Evolutionary conservation across 2,329 filamentous ascomycete genomes (phyloP).

Genomic region (Penicillium concentricum): DNA sequence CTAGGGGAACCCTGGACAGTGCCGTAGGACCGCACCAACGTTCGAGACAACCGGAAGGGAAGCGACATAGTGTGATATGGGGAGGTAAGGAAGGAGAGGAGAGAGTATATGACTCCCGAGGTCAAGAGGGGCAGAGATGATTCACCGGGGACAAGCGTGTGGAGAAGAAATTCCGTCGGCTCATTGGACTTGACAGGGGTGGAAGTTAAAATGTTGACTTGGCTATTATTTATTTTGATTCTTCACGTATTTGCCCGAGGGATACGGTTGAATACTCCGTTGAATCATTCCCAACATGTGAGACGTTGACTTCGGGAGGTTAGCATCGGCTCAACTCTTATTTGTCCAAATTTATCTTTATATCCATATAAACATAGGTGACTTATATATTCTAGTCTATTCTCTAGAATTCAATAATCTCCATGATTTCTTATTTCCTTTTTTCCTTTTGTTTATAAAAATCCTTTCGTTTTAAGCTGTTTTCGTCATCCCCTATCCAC

Average conservation of each 20-base stretch:
- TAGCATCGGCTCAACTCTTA: no score
- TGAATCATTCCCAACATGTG: background rate
- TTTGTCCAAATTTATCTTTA: no score
- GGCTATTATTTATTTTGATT: background rate
- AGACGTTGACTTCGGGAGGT: no score
- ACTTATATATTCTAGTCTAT: no score
- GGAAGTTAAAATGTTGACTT: background rate
- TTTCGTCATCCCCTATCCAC: background rate
- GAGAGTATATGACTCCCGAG: background rate
- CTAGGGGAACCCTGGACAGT: conserved; percentile 39
- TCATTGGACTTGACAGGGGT: background rate
- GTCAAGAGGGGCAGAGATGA: background rate
- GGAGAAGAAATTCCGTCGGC: background rate
- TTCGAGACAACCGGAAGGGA: conserved; percentile 29
- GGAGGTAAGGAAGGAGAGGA: background rate
- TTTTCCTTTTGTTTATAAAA: background rate
- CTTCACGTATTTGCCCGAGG: background rate
- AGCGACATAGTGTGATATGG: conserved; percentile 27
- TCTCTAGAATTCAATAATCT: no score
- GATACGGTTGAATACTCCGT: background rate
- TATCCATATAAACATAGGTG: no score
- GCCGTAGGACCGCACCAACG: conserved; percentile 36
- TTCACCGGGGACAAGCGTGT: background rate
- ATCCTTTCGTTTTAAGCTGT: background rate
- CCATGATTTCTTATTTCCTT: no score